These are phyloP conservation scores for Stagonosporopsis vannaccii DNA, from an alignment of 2,329 filamentous ascomycete genomes.

Conservation along the genomic window DNA sequence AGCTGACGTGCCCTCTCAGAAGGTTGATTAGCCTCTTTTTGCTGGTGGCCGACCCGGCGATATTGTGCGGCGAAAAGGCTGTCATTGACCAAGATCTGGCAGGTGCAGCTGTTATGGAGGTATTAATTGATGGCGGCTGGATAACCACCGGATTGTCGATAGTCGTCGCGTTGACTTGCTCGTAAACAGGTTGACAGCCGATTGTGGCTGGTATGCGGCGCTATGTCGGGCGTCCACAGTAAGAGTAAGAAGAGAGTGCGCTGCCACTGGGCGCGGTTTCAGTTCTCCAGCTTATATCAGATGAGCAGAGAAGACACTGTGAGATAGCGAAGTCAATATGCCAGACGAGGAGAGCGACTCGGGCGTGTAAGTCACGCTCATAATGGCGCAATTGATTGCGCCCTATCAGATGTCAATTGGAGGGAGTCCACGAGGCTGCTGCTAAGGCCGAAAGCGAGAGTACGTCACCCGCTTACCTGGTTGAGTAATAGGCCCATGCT, in stretches of 20 bases:
- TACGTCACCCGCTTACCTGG: slow-evolving; percentile 19
- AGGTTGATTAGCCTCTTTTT: slow-evolving; percentile 47
- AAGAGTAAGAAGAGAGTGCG: slow-evolving; percentile 3
- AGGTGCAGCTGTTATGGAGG: slow-evolving; percentile 19
- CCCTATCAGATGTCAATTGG: slow-evolving; percentile 5
- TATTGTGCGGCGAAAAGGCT: slow-evolving; percentile 39
- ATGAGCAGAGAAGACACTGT: slow-evolving; percentile 6
- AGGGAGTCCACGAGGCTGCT: slow-evolving; percentile 7
- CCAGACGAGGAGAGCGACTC: slow-evolving; percentile 1
- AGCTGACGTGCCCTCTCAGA: slow-evolving; percentile 44
- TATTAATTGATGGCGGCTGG: slow-evolving; percentile 2
- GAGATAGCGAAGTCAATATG: slow-evolving; percentile 1
- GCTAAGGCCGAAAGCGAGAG: slow-evolving; percentile 9
- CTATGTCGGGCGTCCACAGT: slow-evolving; percentile 9
- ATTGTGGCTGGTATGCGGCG: slow-evolving; percentile 17
- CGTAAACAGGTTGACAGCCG: slow-evolving; percentile 1
- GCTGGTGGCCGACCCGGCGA: slow-evolving; percentile 37
- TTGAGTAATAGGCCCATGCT: slow-evolving; percentile 1
- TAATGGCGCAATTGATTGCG: slow-evolving; percentile 14
- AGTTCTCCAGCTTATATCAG: slow-evolving; percentile 23
- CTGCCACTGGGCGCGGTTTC: slow-evolving; percentile 8
- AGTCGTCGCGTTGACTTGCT: slow-evolving; percentile 17
- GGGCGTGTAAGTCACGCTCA: slow-evolving; percentile 3
- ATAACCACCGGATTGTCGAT: slow-evolving; percentile 27
- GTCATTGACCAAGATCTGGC: slow-evolving; percentile 31